A percentile compares a stretch with the other conserved stretches of the same genome.
Conservation (phyloP, 2,329 filamentous ascomycete species). For the Fusarium beomiforme region DNA sequence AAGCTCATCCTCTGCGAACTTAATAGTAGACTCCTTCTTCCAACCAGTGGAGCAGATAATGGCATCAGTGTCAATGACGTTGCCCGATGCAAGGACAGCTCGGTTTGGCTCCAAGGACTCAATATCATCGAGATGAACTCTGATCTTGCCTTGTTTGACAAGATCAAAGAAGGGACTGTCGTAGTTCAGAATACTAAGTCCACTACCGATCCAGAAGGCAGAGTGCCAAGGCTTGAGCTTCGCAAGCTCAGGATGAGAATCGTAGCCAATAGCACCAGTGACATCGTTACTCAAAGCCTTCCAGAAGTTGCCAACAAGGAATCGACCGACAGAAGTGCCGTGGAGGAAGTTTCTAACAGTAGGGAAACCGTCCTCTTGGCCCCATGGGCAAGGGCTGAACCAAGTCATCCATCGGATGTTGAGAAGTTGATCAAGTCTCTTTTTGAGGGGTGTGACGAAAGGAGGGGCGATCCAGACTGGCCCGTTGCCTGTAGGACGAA, state of each 20-base stretch:
- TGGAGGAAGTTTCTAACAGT: conserved; percentile 60
- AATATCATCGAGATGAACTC: conserved; percentile 60
- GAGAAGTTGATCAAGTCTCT: conserved; percentile 66
- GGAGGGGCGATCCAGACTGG: conserved; percentile 64
- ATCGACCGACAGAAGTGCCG: conserved; percentile 58
- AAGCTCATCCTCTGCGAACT: conserved; percentile 46
- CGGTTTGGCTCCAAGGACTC: conserved; percentile 49
- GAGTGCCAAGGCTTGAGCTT: conserved; percentile 55
- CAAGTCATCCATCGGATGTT: conserved; percentile 67
- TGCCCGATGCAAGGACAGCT: conserved; percentile 56
- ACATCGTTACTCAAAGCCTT: conserved; percentile 58
- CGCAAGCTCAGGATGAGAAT: conserved; percentile 51
- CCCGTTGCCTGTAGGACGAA: conserved; percentile 60
- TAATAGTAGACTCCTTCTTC: conserved; percentile 56
- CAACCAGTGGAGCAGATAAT: conserved; percentile 65
- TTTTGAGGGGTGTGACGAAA: conserved; percentile 69
- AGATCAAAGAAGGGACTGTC: conserved; percentile 61
- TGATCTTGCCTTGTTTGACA: conserved; percentile 58
- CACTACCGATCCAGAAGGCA: conserved; percentile 59
- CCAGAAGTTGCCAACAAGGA: conserved; percentile 62
- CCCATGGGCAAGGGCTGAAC: conserved; percentile 75
- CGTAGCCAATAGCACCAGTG: conserved; percentile 56
- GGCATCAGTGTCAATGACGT: conserved; percentile 53
- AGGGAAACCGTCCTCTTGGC: conserved; percentile 62
- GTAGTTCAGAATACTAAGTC: conserved; percentile 65